phyloP scores from a whole-genome alignment of 2,329 filamentous ascomycete genomes.

The Pezicula neosporulosa region DNA sequence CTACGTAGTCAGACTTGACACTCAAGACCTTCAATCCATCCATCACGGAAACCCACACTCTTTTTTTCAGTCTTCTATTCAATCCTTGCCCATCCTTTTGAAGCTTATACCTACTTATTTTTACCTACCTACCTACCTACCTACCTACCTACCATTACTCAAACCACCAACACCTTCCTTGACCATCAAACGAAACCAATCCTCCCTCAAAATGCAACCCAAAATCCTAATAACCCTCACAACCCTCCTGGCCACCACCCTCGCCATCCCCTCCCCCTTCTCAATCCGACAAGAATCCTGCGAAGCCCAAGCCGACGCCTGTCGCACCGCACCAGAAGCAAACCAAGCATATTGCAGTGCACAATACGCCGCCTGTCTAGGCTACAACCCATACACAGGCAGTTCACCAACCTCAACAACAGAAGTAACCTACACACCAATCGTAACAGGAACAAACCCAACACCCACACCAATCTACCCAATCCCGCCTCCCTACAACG shows the following conservation, averaged over 20 bases:
- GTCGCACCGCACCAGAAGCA: background rate
- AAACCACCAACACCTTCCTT: too few relatives aligned
- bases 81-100: too few relatives aligned
- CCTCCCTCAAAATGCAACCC: background rate
- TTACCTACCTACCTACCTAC: too few relatives aligned
- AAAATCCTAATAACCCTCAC: background rate
- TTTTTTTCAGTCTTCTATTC: too few relatives aligned
- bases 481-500: background rate
- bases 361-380: constrained; percentile 3
- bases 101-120: too few relatives aligned
- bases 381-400: constrained; percentile 3
- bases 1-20: too few relatives aligned
- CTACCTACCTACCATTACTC: too few relatives aligned
- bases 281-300: background rate
- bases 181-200: too few relatives aligned
- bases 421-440: background rate
- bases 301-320: background rate
- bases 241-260: background rate
- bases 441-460: background rate
- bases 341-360: constrained; percentile 3
- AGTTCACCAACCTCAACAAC: background rate
- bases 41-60: too few relatives aligned
- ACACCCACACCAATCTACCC: background rate
- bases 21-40: too few relatives aligned
- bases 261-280: background rate